A percentile compares a stretch with the other conserved stretches of the same genome.
Conservation (phyloP, 345 rosid species). For the Viola odorata region DNA sequence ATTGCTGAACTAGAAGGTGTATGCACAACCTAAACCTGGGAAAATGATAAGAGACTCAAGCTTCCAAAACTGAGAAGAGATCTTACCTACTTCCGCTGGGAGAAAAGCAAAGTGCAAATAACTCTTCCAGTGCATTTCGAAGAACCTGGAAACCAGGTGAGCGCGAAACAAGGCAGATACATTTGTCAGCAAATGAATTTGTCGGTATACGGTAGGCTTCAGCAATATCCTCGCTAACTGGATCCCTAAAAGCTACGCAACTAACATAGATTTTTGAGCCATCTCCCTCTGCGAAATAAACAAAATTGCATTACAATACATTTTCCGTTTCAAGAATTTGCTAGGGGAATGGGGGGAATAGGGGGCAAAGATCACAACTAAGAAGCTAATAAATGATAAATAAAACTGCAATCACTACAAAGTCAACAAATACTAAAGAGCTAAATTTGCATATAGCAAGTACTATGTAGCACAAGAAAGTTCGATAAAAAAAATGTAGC, state of each 20-base stretch:
- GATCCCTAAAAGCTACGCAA: slow-evolving; percentile 93
- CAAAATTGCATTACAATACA: too few species aligned
- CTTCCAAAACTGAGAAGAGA: slow-evolving; percentile 3
- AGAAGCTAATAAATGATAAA: background rate
- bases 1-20: background rate
- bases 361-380: too few species aligned
- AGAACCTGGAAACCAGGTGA: slow-evolving; percentile 79
- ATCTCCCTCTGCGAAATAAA: slow-evolving; percentile 75
- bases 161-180: slow-evolving; percentile 85
- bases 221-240: slow-evolving; percentile 86
- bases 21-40: background rate
- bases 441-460: too few species aligned
- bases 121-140: slow-evolving; percentile 76
- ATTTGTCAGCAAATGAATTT: slow-evolving; percentile 85
- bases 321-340: too few species aligned
- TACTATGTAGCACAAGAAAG: too few species aligned
- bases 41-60: background rate
- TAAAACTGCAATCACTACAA: background rate
- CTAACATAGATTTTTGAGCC: slow-evolving; percentile 94
- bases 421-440: background rate
- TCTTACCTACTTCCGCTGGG: slow-evolving; percentile 79
- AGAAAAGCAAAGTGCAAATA: slow-evolving; percentile 83
- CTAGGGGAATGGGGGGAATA: background rate
- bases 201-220: slow-evolving; percentile 85
- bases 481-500: too few species aligned